Evolutionary conservation across 2,329 filamentous ascomycete genomes (phyloP), one percentile per base, ranked within the genome.

Genomic region (Gnomoniopsis sp.): DNA sequence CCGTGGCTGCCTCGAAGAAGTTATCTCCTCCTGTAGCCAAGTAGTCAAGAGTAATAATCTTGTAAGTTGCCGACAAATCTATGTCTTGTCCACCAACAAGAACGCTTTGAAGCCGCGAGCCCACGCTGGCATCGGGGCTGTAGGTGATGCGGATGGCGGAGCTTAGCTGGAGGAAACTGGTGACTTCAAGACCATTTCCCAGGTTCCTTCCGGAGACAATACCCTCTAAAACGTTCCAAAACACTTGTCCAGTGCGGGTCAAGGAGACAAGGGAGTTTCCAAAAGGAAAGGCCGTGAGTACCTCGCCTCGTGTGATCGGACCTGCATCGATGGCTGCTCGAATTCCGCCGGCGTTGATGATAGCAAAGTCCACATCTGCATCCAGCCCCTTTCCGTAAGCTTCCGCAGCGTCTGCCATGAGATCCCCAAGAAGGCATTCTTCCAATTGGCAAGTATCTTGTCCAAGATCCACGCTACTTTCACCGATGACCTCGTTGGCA

Each of bases 271-370:
- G 76, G 48, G 84, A 76, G 70, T 88, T 88, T 56, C 83, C 82
- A 63, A 88, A 88, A 43, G 86, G 86, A 71, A 88, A 88, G 0
- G 83, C 78, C 0, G 83, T 87, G 2, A 88, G 74, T 6, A 88
- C 81, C 61, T 86, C 79, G 55, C 85, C 85, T 38, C 84, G 81
- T 3, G 85, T 88, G 66, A 88, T 81, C 55, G 80, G 70, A 11
- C 86, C 86, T 19, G 72, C 68, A 46, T 85, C 83, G 53, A 88
- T 88, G 38, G 81, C 83, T 3, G 85, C 83, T 21, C 86, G 84
- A 54, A 88, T 79, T 30, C 85, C 85, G 15, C 86, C 86, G 1
- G 81, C 81, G 69, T 88, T 88, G 71, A 85, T 81, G 50, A 89
- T 70, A 1, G 84, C 83, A 59, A 87, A 86, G 65, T 78, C 76